These are phyloP conservation scores for Oryza brachyantha DNA, from an alignment of 176 grass and related monocot genomes.

Conservation along the genomic window DNA sequence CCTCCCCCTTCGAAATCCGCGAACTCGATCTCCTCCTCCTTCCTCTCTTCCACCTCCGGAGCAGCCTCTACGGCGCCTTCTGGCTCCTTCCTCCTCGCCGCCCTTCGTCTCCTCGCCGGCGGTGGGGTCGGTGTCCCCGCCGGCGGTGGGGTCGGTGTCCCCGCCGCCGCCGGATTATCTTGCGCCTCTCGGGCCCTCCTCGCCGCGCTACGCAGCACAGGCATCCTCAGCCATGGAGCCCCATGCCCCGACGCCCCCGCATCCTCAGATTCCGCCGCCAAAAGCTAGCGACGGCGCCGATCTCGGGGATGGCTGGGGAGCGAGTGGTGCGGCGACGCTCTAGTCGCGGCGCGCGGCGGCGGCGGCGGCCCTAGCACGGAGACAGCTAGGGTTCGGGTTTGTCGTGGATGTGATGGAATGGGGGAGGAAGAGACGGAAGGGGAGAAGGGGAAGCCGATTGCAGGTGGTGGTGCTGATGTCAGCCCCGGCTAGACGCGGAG, in stretches of 20 bases:
- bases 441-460: neutral
- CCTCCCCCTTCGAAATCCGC: slow-evolving; percentile 34
- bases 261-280: slow-evolving; percentile 33
- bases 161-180: slow-evolving; percentile 43
- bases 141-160: slow-evolving; percentile 32
- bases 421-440: neutral
- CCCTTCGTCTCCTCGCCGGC: slow-evolving; percentile 40
- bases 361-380: slow-evolving; percentile 26
- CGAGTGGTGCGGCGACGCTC: slow-evolving; percentile 6
- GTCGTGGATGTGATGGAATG: slow-evolving; percentile 25
- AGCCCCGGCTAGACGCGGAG: slow-evolving; percentile 23
- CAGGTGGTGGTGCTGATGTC: slow-evolving; percentile 32
- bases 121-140: slow-evolving; percentile 34
- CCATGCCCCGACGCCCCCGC: slow-evolving; percentile 21
- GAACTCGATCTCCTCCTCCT: slow-evolving; percentile 43
- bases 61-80: slow-evolving; percentile 15
- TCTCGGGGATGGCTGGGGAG: slow-evolving; percentile 23
- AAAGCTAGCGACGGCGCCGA: slow-evolving; percentile 26
- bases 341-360: slow-evolving; percentile 11
- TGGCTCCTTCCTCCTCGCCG: slow-evolving; percentile 33
- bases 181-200: slow-evolving; percentile 68
- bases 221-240: slow-evolving; percentile 74
- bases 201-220: slow-evolving; percentile 62
- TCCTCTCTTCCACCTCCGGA: slow-evolving; percentile 24
- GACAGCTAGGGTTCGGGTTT: slow-evolving; percentile 40